These are phyloP conservation scores for Triticum urartu DNA, from an alignment of 176 grass and related monocot species.

Conservation along the genomic window DNA sequence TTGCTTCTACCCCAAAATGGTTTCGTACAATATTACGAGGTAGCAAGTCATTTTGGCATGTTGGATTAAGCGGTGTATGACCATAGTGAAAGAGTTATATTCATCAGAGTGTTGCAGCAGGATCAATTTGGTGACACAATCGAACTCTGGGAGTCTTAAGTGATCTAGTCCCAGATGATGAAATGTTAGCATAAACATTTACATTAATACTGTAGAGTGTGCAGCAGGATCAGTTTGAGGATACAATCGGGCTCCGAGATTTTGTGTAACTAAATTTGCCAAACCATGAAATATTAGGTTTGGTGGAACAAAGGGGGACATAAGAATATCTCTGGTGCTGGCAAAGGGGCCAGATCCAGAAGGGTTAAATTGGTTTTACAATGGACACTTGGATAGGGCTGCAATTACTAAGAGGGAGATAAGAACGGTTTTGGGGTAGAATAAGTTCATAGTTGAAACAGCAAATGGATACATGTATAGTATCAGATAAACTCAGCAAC, in stretches of 20 bases:
- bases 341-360: no score
- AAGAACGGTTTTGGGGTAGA: background rate
- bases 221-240: background rate
- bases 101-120: conserved; percentile 11
- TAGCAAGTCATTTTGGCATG: conserved; percentile 2
- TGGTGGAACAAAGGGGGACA: background rate
- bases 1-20: background rate
- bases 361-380: no score
- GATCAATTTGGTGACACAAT: background rate
- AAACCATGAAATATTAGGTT: background rate
- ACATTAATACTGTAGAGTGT: background rate
- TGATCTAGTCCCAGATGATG: no score
- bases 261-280: background rate
- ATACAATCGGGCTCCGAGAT: background rate
- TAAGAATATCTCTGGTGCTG: no score
- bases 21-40: background rate
- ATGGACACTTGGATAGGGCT: background rate
- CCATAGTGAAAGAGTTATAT: background rate
- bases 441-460: background rate
- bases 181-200: background rate
- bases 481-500: background rate
- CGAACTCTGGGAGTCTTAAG: background rate
- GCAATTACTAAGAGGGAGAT: background rate
- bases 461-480: conserved; percentile 7
- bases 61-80: background rate